A percentile compares a stretch with the other conserved stretches of the same genome.
phyloP scores from a whole-genome alignment of 2,329 filamentous ascomycete genomes.

The Madurella fahalii region DNA sequence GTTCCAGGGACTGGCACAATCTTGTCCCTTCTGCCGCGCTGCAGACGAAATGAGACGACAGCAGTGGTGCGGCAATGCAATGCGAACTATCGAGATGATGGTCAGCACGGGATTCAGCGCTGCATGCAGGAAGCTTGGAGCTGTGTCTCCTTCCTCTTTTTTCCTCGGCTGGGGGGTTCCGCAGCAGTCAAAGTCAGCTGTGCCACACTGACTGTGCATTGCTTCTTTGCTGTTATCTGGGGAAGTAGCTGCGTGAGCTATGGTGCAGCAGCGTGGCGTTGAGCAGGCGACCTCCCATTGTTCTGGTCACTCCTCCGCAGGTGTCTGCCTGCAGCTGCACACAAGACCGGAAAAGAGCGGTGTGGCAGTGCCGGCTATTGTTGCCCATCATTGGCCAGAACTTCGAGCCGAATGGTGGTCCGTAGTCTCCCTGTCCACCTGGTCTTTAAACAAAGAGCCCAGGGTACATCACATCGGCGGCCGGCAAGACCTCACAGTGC shows the following conservation, averaged over 20 bases:
- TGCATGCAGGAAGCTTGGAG: background rate
- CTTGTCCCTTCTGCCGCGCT: background rate
- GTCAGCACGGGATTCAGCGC: background rate
- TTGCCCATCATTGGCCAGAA: conserved; percentile 1
- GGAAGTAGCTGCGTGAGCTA: background rate
- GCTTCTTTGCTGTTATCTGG: too few species aligned
- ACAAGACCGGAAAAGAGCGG: conserved; percentile 6
- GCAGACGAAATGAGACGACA: background rate
- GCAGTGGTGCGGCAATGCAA: background rate
- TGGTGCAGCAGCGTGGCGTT: background rate
- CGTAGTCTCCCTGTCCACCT: background rate
- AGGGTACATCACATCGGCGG: background rate
- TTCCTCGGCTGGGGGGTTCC: background rate
- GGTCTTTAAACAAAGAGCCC: background rate
- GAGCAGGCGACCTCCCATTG: background rate
- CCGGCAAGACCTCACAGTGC: too few species aligned
- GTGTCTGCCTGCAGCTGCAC: background rate
- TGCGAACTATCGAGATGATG: background rate
- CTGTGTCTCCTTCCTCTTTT: background rate
- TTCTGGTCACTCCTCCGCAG: too few species aligned
- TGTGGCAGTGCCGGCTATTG: conserved; percentile 11
- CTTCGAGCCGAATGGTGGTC: background rate
- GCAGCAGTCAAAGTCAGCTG: background rate
- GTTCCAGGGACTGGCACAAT: background rate
- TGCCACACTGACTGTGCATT: background rate